Evolutionary conservation across 2,329 filamentous ascomycete genomes (phyloP).

Genomic region (Parastagonospora nodorum): DNA sequence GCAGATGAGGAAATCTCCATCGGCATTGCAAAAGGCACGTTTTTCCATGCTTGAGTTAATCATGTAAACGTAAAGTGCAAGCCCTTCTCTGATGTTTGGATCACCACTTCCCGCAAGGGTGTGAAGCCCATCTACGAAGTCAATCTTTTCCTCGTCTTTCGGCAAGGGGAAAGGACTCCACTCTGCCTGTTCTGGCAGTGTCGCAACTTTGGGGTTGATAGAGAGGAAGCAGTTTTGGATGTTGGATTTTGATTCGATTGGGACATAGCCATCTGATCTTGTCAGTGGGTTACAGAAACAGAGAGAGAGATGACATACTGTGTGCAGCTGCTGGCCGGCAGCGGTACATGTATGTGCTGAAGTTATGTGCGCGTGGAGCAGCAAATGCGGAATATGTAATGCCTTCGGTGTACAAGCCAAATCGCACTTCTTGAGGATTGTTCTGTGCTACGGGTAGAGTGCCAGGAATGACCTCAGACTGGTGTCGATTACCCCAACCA

Average conservation of each 20-base stretch:
- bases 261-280: conserved; percentile 31
- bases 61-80: conserved; percentile 57
- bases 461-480: conserved; percentile 51
- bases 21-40: conserved; percentile 53
- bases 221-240: conserved; percentile 54
- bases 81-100: conserved; percentile 56
- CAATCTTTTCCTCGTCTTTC: conserved; percentile 45
- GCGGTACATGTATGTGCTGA: conserved; percentile 53
- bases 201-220: conserved; percentile 52
- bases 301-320: conserved; percentile 20
- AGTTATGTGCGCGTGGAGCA: conserved; percentile 50
- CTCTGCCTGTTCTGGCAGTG: conserved; percentile 58
- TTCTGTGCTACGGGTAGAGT: conserved; percentile 51
- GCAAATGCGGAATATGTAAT: conserved; percentile 53
- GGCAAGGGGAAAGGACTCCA: conserved; percentile 51
- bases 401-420: conserved; percentile 53
- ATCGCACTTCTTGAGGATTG: conserved; percentile 49
- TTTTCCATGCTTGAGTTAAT: conserved; percentile 54
- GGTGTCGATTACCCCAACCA: conserved; percentile 47
- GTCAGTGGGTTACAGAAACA: conserved; percentile 5
- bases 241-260: conserved; percentile 37
- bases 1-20: conserved; percentile 47
- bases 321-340: conserved; percentile 52
- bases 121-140: conserved; percentile 56
- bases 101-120: conserved; percentile 58